Evolutionary conservation across 2,329 filamentous ascomycete species (phyloP), one percentile per base, ranked within the genome.

Genomic region (Immersiporthe knoxdaviesiana): DNA sequence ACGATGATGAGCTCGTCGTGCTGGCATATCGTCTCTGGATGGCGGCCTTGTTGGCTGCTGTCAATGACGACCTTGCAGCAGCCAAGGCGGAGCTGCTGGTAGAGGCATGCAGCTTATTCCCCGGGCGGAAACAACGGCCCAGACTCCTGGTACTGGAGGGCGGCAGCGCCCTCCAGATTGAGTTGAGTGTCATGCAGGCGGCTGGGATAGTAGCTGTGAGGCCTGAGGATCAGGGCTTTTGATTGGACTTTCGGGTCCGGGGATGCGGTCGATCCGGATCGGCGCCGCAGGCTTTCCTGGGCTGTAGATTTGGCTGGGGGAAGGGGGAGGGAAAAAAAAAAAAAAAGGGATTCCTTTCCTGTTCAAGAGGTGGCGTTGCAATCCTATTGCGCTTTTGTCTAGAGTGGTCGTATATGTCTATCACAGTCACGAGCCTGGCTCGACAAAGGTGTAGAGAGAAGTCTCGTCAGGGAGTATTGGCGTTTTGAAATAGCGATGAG

Each of bases 101-200:
- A 7, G 39, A 44, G 16, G 61, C n/a, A 32, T 59, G 67, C 60
- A 69, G 27, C 21, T 64, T 62, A 37, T 56, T 32, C 32, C 37
- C 62, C 62, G 64, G 61, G 67, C 62, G 63, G 60, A 47, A 44
- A 52, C 37, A 24, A 47, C 58, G 67, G 44, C 67, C 67, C 37
- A 65, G 61, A 47, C 60, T 54, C 30, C 56, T 65, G 56, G 56
- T 41, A n/a, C 54, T 56, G 39, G 61, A 52, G 30, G 67, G 67
- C 65, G 65, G 59, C 35, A 69, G 30, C 30, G 67, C 70, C 67
- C 67, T 71, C 70, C 67, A 65, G 37, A 66, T 64, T 56, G 56
- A 67, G 61, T 63, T 69, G 67, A 54, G 41, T 54, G 64, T 65
- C 70, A 71, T 71, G 70, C 70, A 71, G 64, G 70, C 61, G 66